Evolutionary conservation across 148 eudicot species (phyloP).

Genomic region (Cornus suecica): DNA sequence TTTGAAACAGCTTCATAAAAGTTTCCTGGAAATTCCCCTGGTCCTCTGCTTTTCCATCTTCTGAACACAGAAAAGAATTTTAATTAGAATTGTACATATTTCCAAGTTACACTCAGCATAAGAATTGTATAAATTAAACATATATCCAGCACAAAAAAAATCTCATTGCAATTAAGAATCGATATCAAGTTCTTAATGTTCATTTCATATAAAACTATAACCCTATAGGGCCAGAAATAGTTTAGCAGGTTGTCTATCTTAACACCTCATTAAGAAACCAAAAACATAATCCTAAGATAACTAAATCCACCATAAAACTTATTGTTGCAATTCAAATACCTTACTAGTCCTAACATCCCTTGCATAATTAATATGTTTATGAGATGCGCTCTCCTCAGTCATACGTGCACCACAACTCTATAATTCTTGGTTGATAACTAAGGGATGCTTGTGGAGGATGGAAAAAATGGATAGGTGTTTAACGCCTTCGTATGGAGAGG

Average conservation of each 20-base stretch:
- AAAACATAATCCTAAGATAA: background rate
- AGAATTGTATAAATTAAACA: background rate
- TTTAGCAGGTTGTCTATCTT: background rate
- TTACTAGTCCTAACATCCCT: too few species aligned
- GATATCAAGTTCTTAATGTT: background rate
- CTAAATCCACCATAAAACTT: background rate
- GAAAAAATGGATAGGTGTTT: too few species aligned
- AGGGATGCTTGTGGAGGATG: too few species aligned
- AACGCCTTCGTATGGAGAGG: too few species aligned
- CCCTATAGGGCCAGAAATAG: background rate
- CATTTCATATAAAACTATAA: background rate
- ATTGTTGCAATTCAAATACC: too few species aligned
- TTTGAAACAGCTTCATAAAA: conserved; percentile 62
- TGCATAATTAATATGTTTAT: too few species aligned
- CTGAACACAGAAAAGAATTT: conserved; percentile 26
- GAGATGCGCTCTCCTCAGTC: too few species aligned
- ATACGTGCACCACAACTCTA: too few species aligned
- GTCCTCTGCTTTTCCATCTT: conserved; percentile 62
- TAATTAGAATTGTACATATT: too few species aligned
- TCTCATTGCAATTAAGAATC: background rate
- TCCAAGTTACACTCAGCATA: background rate
- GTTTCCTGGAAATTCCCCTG: conserved; percentile 49
- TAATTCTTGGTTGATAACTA: too few species aligned
- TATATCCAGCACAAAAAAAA: background rate
- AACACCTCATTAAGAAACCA: background rate